Evolutionary conservation across 1,284 basidiomycete species (phyloP), one percentile per base, ranked within the genome.

Genomic region (Ganoderma boninense): DNA sequence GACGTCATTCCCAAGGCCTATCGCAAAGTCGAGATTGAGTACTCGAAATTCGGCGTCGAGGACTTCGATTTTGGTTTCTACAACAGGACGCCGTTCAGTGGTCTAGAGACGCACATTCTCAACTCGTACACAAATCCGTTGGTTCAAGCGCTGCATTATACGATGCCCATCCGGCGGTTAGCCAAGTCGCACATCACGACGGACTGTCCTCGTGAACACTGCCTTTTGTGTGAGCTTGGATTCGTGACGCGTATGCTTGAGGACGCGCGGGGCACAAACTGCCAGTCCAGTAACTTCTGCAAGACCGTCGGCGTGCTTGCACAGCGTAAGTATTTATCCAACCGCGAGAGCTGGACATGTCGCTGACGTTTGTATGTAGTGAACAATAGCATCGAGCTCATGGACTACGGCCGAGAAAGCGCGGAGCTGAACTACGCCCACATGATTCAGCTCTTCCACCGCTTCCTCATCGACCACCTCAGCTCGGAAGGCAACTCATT

Each of bases 1-100:
- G 88, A 87, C 62, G 89, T 90, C 43, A 90, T 97, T 70, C 96
- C 97, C 0, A 90, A 89, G 70, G 89, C 92, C 74, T 99, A 98
- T 80, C 90, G 94, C 59, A 92, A 93, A 77, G 96, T 98, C 54
- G 96, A 98, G 81, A 99, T 99, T 78, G 96, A 98, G 82, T 99
- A 99, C 81, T 97, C 96, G 62, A 96, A 96, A 77, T 99, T 99
- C 76, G 97, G 97, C n/a, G 95, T 99, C 35, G 97, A 97, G 80
- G 97, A 99, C 82, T 99, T 99, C 78, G 98, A 99, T 80, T 99
- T 99, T 79, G 97, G 96, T 0, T 98, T 95, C 79, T 98, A 96
- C 82, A 98, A 98, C 81, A 91, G 90, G 78, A 99, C 98, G 0
- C 80, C 87, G 35, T 97, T 91, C 79, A 97, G 95, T 69, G 98